Conservation (phyloP, 2,329 filamentous ascomycete species). For the Blumeriella jaapii region DNA sequence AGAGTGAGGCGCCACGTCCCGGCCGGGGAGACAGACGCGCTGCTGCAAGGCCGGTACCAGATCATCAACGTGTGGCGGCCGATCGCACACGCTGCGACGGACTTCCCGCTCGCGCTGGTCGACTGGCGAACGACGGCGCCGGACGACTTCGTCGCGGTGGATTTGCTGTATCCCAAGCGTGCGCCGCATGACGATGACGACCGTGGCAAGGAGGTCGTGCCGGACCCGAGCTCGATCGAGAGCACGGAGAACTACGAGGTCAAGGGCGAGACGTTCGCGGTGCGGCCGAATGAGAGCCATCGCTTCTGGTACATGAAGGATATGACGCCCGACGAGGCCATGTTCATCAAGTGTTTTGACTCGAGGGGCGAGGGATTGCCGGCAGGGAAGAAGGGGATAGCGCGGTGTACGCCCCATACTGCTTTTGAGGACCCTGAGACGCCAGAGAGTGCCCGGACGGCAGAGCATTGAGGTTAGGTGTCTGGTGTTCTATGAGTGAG, state of each 20-base stretch:
- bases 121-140: slow-evolving; percentile 43
- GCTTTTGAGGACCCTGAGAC: slow-evolving; percentile 10
- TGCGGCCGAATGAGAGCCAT: slow-evolving; percentile 45
- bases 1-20: slow-evolving; percentile 56
- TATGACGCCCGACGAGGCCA: slow-evolving; percentile 36
- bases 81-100: slow-evolving; percentile 43
- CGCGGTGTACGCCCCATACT: slow-evolving; percentile 11
- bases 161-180: slow-evolving; percentile 58
- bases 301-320: slow-evolving; percentile 56
- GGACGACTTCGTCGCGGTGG: slow-evolving; percentile 56
- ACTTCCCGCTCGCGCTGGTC: slow-evolving; percentile 47
- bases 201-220: slow-evolving; percentile 34
- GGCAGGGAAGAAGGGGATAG: slow-evolving; percentile 6
- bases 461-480: slow-evolving; percentile 14
- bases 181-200: slow-evolving; percentile 36
- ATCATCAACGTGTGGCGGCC: slow-evolving; percentile 71
- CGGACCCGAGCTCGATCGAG: slow-evolving; percentile 33
- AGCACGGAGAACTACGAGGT: slow-evolving; percentile 50
- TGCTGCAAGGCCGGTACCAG: slow-evolving; percentile 57
- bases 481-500: slow-evolving; percentile 11
- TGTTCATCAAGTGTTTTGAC: slow-evolving; percentile 14
- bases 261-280: slow-evolving; percentile 49
- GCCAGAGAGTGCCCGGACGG: slow-evolving; percentile 6
- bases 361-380: slow-evolving; percentile 8
- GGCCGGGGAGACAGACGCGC: slow-evolving; percentile 46